phyloP scores from a whole-genome alignment of 805 yeast genomes.

The Candida lessepsii region DNA sequence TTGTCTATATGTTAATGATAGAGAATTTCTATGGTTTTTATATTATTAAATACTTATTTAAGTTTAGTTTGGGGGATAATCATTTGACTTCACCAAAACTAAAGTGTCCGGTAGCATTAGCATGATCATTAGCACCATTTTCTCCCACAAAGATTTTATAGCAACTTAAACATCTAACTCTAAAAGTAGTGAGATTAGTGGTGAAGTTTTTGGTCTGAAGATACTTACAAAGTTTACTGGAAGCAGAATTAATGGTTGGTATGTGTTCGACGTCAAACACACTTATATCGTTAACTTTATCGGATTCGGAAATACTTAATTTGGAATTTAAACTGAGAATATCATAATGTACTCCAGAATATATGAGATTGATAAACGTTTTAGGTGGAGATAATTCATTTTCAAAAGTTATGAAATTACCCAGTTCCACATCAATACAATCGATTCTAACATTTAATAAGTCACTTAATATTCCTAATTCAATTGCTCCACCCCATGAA shows the following conservation, averaged over 20 bases:
- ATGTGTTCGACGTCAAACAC: conserved; percentile 39
- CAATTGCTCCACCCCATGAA: conserved; percentile 87
- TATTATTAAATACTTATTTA: no score
- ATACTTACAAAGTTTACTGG: conserved; percentile 35
- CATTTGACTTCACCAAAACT: conserved; percentile 52
- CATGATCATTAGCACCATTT: conserved; percentile 62
- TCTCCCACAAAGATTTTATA: conserved; percentile 56
- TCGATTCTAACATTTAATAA: conserved; percentile 51
- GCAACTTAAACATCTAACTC: conserved; percentile 59
- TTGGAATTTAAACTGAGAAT: conserved; percentile 27
- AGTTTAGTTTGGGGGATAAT: no score
- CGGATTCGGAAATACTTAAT: conserved; percentile 20
- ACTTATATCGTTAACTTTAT: conserved; percentile 34
- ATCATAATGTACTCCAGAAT: conserved; percentile 76
- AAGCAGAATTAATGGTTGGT: conserved; percentile 28
- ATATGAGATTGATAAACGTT: conserved; percentile 53
- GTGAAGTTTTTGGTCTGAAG: conserved; percentile 55
- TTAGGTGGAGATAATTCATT: conserved; percentile 33
- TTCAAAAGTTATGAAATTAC: conserved; percentile 52
- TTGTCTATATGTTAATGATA: no score
- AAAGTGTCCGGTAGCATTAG: conserved; percentile 57
- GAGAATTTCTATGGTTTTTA: no score
- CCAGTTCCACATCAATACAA: conserved; percentile 65
- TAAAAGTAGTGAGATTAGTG: conserved; percentile 62
- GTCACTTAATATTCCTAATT: conserved; percentile 58